Conservation (phyloP, 805 yeast species). For the Scheffersomyces spartinae region DNA sequence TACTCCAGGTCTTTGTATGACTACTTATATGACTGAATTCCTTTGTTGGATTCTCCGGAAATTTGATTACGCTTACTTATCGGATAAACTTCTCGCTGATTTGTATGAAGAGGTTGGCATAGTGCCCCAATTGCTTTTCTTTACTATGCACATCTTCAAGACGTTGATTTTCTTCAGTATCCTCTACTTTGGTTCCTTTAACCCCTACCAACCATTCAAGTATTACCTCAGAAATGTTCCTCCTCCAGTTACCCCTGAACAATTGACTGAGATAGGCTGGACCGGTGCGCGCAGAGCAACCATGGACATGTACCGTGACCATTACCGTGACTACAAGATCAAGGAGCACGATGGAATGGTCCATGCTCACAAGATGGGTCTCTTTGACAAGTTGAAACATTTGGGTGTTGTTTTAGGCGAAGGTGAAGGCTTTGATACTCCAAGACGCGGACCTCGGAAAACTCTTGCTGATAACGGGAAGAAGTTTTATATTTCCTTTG, state of each 20-base stretch:
- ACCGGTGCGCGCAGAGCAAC: slow-evolving; percentile 79
- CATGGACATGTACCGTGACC: slow-evolving; percentile 57
- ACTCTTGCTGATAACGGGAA: slow-evolving; percentile 23
- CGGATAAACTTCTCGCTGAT: slow-evolving; percentile 39
- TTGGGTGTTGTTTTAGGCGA: slow-evolving; percentile 53
- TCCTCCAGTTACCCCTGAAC: slow-evolving; percentile 34
- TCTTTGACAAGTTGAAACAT: slow-evolving; percentile 43
- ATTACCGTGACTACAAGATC: slow-evolving; percentile 52
- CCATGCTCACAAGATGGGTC: slow-evolving; percentile 64
- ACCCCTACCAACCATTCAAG: slow-evolving; percentile 41
- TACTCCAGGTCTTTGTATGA: slow-evolving; percentile 81
- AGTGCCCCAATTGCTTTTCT: slow-evolving; percentile 54
- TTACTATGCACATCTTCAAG: slow-evolving; percentile 62
- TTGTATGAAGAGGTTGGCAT: slow-evolving; percentile 24
- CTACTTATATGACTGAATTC: slow-evolving; percentile 27
- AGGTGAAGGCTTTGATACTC: slow-evolving; percentile 80
- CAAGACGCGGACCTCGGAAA: slow-evolving; percentile 27
- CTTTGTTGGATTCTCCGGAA: too few relatives aligned
- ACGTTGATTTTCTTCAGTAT: slow-evolving; percentile 40
- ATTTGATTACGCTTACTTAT: slow-evolving; percentile 33
- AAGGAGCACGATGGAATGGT: slow-evolving; percentile 65
- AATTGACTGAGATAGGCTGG: slow-evolving; percentile 73
- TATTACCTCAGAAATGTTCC: slow-evolving; percentile 33
- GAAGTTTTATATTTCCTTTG: slow-evolving; percentile 45
- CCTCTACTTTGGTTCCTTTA: slow-evolving; percentile 61